Conservation (phyloP, 2,329 filamentous ascomycete genomes). For the Trichoderma endophyticum region DNA sequence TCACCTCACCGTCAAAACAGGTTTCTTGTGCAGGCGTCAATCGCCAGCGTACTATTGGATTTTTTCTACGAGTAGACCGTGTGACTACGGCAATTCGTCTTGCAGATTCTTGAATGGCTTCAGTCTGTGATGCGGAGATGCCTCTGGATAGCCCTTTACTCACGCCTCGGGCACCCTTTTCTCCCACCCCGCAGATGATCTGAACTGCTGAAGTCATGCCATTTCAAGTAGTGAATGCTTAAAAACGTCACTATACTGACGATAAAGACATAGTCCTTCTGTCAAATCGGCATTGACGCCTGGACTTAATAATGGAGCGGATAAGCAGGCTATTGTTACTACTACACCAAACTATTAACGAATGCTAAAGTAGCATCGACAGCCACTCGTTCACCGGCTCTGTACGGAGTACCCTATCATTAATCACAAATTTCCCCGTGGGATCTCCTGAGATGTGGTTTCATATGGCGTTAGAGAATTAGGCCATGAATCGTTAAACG, state of each 20-base stretch:
- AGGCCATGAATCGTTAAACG: background rate
- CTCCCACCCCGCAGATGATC: background rate
- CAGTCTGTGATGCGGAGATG: background rate
- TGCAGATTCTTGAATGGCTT: background rate
- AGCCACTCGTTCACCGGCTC: background rate
- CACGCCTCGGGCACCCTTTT: background rate
- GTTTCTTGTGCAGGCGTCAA: background rate
- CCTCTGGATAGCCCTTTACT: background rate
- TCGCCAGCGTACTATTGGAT: background rate
- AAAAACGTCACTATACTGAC: background rate
- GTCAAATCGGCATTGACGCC: background rate
- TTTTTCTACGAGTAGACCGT: background rate
- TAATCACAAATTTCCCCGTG: background rate
- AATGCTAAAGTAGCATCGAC: conserved; percentile 4
- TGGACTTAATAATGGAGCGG: background rate
- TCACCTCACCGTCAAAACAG: background rate
- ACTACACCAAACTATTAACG: background rate
- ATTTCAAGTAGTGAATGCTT: background rate
- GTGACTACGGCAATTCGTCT: background rate
- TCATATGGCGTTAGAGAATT: background rate
- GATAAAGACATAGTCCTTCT: background rate
- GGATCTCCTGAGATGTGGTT: background rate
- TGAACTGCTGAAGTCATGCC: background rate
- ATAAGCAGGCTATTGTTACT: background rate
- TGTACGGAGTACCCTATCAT: background rate